Base-by-base conservation (phyloP, 331 rosid genomes). In the Spiraea crenata region DNA sequence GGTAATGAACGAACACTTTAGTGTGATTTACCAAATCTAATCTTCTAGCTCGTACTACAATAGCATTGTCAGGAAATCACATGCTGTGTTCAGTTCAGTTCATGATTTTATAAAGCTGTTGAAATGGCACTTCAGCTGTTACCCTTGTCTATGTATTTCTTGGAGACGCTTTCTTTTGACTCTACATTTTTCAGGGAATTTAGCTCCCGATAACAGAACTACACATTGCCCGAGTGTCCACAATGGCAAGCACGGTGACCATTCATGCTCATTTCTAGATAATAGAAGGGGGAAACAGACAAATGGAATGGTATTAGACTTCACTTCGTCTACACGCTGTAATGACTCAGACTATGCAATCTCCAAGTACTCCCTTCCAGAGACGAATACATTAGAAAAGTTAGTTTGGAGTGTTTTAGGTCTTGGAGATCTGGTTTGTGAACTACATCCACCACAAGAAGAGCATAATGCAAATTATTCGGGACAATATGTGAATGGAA, bases 341-440 rank as follows among this genome's bases (percentile, higher is more conserved):
- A 76, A 79, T 48, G 56, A 63, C 57, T 51, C 82, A 14, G 69
- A 75, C 70, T 63, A 48, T 31, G 67, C 72, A 44, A 75, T 69
- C 59, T 73, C 82, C 3, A 59, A 49, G 16, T 64, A 37, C 67
- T 85, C 89, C 41, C 66, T 80, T 62, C 78, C 80, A 8, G 68
- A 81, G 70, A 74, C 78, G 12, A 74, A 70, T 11, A 77, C 81
- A 42, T 61, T 85, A 80, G 87, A 81, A 48, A 69, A 84, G 70
- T 81, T 83, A 38, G 71, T 86, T 66, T 75, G 79, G 85, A 75
- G 77, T 50, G 80, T 79, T 69, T 74, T 88, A 65, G 96, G 86
- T 41, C 70, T 79, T 72, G 46, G 74, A 41, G 80, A 78, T 63
- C 71, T 88, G 70, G 86, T 85, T 48, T 89, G 98, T 70, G 74